Evolutionary conservation across 2,329 filamentous ascomycete species (phyloP), one percentile per base, ranked within the genome.

Genomic region (Septoria petroselini): DNA sequence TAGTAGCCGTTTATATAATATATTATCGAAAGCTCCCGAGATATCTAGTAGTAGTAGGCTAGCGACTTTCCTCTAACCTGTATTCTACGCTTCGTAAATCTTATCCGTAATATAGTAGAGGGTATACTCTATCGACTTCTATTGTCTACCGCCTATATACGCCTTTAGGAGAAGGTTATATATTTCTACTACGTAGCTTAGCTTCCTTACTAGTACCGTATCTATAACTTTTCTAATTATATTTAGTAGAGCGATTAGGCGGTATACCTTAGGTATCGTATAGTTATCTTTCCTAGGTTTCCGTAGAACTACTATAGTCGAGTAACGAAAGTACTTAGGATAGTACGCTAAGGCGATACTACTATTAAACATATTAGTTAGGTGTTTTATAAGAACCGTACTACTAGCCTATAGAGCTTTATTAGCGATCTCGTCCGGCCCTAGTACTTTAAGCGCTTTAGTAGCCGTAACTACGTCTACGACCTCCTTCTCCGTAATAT

Each of bases 361-460:
- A 17, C 33, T 37, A 17, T 37, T 37, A 37, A 37, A 37, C 15
- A 37, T 37, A 17, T 14, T 37, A 17, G 33, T 37, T 8, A 37
- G 33, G 15, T 37, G 14, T 37, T 37, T 37, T 37, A 17, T 17
- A 37, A 37, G 33, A 17, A 37, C 9, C 14, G 14, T 17, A 37
- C 33, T 37, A 37, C 33, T 17, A 17, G 33, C 33, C 14, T 37
- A 17, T 30, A 41, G 14, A 41, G 39, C 39, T 41, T 41, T 41
- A 30, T 41, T 41, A 14, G 21, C 18, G 18, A 41, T 41, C 14
- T 29, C 18, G 18, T 41, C 39, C 18, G 18, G 23, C 29, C 23
- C 39, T 41, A 30, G 39, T 41, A 30, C 39, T 29, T 41, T 41
- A 4, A 41, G 39, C 21, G 21, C 39, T 29, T 41, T 41, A 17